Evolutionary conservation across 1,284 basidiomycete genomes (phyloP), one percentile per base, ranked within the genome.

Genomic region (Tranzscheliella williamsii): DNA sequence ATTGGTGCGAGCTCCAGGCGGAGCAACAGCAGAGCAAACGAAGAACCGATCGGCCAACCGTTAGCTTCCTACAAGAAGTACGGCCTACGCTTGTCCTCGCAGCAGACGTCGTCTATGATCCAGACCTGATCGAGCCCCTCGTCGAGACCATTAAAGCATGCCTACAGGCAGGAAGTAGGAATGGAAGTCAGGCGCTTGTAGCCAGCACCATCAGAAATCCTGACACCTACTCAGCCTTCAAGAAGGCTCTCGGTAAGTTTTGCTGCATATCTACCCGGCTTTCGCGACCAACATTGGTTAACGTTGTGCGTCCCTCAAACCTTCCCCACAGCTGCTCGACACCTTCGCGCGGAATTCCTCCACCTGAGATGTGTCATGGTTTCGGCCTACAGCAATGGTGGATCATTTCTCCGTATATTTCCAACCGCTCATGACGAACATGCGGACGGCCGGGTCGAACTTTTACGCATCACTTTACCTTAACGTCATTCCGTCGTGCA

Each of bases 41-140:
- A 32, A 40, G 51, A 20, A 52, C 55, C 42, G 58, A 62, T 37
- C 44, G 55, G 24, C 58, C 51, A 9, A 51, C 47, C 13, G 17
- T 57, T 46, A 37, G 36, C 23, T 58, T 64, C n/a, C 47, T 64
- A 16, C 36, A 41, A 17, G 35, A 47, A n/a, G 43, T 45, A 22
- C 45, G 29, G 26, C 64, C 64, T 9, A 62, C 46, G 13, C 47
- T 62, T 29, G 38, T 62, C 31, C 54, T 67, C 4, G 64, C 64
- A 8, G 58, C 64, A 35, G 64, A 67, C 38, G 64, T 67, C 1
- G 64, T 62, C 27, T 67, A 62, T 32, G 64, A 67, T 27, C 64
- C 64, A 24, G 47, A 48, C 42, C 54, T 67, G 23, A 42, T 57
- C 33, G 50, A 40, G 26, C 56, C 64, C 2, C 39, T 67, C 15